Evolutionary conservation across 176 grass and related monocot species (phyloP).

Genomic region (Calamus simplicifolius): DNA sequence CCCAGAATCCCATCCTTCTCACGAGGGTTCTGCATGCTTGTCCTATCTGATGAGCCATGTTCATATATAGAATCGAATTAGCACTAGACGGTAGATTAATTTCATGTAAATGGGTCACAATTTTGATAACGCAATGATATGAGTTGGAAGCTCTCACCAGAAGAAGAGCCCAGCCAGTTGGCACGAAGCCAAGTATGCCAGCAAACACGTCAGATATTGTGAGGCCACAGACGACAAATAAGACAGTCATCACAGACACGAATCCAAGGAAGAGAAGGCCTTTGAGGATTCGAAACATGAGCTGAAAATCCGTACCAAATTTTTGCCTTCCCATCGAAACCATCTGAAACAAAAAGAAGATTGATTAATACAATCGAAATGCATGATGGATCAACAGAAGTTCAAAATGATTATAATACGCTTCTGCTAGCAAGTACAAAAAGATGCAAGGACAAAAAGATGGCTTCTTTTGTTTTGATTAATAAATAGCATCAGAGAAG

Average conservation of each 20-base stretch:
- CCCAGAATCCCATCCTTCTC: slow-evolving; percentile 46
- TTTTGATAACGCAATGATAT: no score
- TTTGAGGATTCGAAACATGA: slow-evolving; percentile 95
- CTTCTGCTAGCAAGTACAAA: no score
- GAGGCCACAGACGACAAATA: slow-evolving; percentile 56
- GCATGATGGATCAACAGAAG: no score
- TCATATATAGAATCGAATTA: no score
- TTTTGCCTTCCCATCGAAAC: slow-evolving; percentile 64
- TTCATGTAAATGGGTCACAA: no score
- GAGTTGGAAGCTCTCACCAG: slow-evolving; percentile 46
- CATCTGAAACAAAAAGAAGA: slow-evolving; percentile 31
- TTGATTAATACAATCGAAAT: no score
- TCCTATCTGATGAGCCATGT: slow-evolving; percentile 37
- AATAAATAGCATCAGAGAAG: no score
- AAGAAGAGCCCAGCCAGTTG: slow-evolving; percentile 88
- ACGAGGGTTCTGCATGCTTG: slow-evolving; percentile 53
- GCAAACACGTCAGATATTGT: slow-evolving; percentile 77
- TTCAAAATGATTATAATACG: no score
- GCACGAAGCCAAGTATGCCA: slow-evolving; percentile 66
- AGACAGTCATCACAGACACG: slow-evolving; percentile 61
- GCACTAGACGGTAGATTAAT: no score
- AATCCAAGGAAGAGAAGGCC: slow-evolving; percentile 88
- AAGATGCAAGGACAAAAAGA: no score
- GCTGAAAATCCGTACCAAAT: slow-evolving; percentile 68
- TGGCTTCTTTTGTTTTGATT: no score